These are phyloP conservation scores for Cyclostephanos invisitatus DNA, from an alignment of 108 stramenopile genomes.

Conservation along the genomic window DNA sequence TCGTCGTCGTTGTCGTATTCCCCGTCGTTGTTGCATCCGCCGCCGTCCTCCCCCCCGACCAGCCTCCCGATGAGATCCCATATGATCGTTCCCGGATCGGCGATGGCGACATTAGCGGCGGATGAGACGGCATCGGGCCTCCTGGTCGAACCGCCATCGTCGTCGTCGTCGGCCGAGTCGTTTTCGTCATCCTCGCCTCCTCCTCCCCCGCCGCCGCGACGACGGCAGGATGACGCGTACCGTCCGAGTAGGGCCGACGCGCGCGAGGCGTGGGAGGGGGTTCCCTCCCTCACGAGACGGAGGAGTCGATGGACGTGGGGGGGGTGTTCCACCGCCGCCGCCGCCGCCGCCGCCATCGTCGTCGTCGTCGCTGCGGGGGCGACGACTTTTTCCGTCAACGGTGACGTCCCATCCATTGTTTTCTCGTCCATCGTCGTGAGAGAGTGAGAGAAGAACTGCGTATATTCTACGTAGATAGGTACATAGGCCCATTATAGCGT, in stretches of 20 bases:
- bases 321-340: constrained; percentile 48
- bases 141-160: not conserved
- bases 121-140: not conserved
- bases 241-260: constrained; percentile 42
- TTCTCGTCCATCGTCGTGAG: too few relatives aligned
- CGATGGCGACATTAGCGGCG: too few relatives aligned
- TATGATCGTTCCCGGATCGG: constrained; percentile 26
- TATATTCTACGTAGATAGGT: too few relatives aligned
- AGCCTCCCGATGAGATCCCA: constrained; percentile 53
- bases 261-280: constrained; percentile 60
- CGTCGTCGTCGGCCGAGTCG: constrained; percentile 3
- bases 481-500: too few relatives aligned
- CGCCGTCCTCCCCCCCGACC: constrained; percentile 33
- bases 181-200: too few relatives aligned
- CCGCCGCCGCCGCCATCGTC: too few relatives aligned
- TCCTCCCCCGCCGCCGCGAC: not conserved
- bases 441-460: too few relatives aligned
- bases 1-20: constrained; percentile 1
- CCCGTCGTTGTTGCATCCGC: not conserved
- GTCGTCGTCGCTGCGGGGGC: too few relatives aligned
- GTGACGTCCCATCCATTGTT: too few relatives aligned
- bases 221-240: constrained; percentile 36
- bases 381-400: too few relatives aligned
- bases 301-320: constrained; percentile 75
- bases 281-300: constrained; percentile 70